Evolutionary conservation across 192 early-diverging fungal genomes (phyloP), one percentile per base, ranked within the genome.

Genomic region (Backusella circina): DNA sequence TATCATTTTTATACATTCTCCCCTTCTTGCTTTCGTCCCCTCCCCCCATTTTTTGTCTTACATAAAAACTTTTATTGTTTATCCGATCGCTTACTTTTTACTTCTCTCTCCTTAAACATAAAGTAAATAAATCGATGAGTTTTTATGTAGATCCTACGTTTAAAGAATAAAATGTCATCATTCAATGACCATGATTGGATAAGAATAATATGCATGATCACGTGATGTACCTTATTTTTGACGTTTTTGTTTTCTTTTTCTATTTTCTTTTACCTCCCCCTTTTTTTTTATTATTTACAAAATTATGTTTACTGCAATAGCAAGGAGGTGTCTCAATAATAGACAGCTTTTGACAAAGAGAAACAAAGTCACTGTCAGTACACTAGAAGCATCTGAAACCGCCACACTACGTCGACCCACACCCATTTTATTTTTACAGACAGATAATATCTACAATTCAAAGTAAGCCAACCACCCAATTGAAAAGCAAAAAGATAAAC

Each of bases 391-490:
- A 68, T 33, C 67, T 21, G 67, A 68, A 68, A 68, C 32, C 21
- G 32, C 67, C 6, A 21, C 32, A 10, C 18, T 68, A 33, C 32
- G 36, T 37, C 32, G 67, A 68, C 67, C 67, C 21, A 68, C 67
- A 26, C 67, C 67, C 21, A 35, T 68, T 36, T 21, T 68, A 38
- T 68, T 68, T 23, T 23, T 68, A 68, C 32, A 33, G 7, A 68
- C 67, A 68, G 67, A 66, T 36, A 36, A 10, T n/a, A n/a, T n/a
- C n/a, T n/a, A n/a, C 2, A 68, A 67, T 61, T 61, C 30, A 67
- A 67, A 67, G 30, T 35, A 67, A 33, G 44, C 44, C 5, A 5
- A n/a, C 44, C 18, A n/a, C 44, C 44, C 44, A 38, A 68, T 37
- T 9, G 12, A 21, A 23, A 15, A 32, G 2, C 12, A 36, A 37